A percentile compares a stretch with the other conserved stretches of the same genome.
Conservation (phyloP, 352 stramenopile genomes). For the Phytophthora chlamydospora region DNA sequence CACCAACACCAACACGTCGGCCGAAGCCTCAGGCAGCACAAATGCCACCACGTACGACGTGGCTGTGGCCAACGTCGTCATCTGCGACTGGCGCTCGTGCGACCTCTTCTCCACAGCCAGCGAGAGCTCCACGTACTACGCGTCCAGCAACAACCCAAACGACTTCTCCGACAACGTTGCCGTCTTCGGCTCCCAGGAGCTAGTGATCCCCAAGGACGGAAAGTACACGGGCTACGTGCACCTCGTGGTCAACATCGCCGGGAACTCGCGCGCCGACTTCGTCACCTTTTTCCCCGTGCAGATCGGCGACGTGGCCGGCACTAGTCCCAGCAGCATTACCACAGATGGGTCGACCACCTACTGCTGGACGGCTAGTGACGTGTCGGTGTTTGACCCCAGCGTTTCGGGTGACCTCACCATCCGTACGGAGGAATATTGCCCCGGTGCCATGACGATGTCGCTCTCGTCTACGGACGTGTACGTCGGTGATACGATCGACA, state of each 20-base stretch:
- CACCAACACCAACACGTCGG: slow-evolving; percentile 31
- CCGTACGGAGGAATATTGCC: slow-evolving; percentile 72
- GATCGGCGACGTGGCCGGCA: slow-evolving; percentile 66
- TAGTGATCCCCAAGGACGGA: slow-evolving; percentile 74
- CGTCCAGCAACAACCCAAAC: slow-evolving; percentile 73
- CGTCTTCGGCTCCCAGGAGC: slow-evolving; percentile 67
- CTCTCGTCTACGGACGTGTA: slow-evolving; percentile 59
- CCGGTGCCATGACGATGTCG: slow-evolving; percentile 61
- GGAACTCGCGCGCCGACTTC: slow-evolving; percentile 74
- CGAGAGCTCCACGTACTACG: slow-evolving; percentile 62
- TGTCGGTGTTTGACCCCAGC: slow-evolving; percentile 65
- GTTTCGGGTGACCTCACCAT: slow-evolving; percentile 62
- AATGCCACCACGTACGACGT: slow-evolving; percentile 59
- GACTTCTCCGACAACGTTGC: slow-evolving; percentile 61
- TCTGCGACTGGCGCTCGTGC: slow-evolving; percentile 81
- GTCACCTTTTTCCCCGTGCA: slow-evolving; percentile 83
- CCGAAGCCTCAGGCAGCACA: slow-evolving; percentile 27
- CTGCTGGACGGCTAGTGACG: slow-evolving; percentile 66
- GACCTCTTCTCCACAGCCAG: slow-evolving; percentile 59
- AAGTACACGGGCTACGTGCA: slow-evolving; percentile 84
- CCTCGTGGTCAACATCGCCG: slow-evolving; percentile 67
- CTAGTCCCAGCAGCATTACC: slow-evolving; percentile 47
- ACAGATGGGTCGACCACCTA: slow-evolving; percentile 77
- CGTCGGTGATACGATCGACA: slow-evolving; percentile 54
- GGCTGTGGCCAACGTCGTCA: slow-evolving; percentile 70